Evolutionary conservation across 2,329 filamentous ascomycete species (phyloP), one percentile per base, ranked within the genome.

Genomic region (Eurotiales sp.): DNA sequence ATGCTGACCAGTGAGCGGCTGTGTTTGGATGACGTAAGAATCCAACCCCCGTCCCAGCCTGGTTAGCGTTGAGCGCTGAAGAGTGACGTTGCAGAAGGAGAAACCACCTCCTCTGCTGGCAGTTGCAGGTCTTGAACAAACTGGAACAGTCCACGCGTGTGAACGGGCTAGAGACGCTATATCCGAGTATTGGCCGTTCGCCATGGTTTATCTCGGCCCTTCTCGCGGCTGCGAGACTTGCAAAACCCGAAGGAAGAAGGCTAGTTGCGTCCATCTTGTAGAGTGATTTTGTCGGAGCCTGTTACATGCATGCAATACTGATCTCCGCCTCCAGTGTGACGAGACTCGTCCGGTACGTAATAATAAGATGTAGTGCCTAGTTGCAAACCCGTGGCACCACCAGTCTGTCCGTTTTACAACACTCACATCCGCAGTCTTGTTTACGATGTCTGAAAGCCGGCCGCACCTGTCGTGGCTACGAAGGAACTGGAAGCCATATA

Each of bases 151-250:
- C n/a, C n/a, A n/a, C n/a, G n/a, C n/a, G n/a, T n/a, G n/a, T n/a
- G n/a, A n/a, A n/a, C n/a, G n/a, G n/a, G n/a, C n/a, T n/a, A n/a
- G n/a, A n/a, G n/a, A n/a, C n/a, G n/a, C n/a, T n/a, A n/a, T n/a
- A n/a, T 27, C 5, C 25, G 25, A 10, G 10, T 27, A 27, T 27
- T 10, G 25, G 10, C 25, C 5, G 25, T n/a, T 34, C 4, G 32
- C 34, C 17, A 51, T 51, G 49, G 49, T 51, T n/a, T 36, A 41
- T 27, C 15, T 23, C 15, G 49, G 49, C 12, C 49, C 49, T 3
- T 51, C 49, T 17, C 45, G 39, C 11, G 49, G 42, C 10, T 51
- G 49, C 8, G n/a, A 46, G 12, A 51, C 49, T n/a, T 51, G 49
- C 43, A 51, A 51, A 5, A 21, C 30, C 21, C 34, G 49, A 10